Base-by-base conservation (phyloP, 345 rosid species). In the Sisymbrium altissimum region DNA sequence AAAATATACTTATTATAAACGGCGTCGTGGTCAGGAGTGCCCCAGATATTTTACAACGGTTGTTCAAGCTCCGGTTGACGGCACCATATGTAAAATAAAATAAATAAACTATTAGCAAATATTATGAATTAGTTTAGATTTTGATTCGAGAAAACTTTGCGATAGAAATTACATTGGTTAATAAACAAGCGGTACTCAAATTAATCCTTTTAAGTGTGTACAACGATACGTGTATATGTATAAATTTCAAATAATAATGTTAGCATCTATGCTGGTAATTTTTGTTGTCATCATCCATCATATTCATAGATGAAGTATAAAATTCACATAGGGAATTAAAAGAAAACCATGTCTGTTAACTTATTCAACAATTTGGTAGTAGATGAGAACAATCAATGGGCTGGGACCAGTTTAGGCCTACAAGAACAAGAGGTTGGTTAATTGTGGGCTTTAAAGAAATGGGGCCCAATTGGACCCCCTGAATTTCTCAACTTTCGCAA, bases 331-430 rank as follows among this genome's bases (percentile, higher is more conserved):
- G 32, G 32, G 32, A 30, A 30, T 0, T 30, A 3, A 30, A 30
- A 32, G 25, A 7, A 32, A 32, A 32, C 6, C 1, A 32, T 7
- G 33, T 36, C 10, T 38, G 23, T 49, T 9, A 29, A 57, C 66
- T 36, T 38, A 25, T 39, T 19, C 10, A 38, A 40, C 32, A 58
- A 19, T 38, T 49, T 60, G 74, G 61, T 63, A 33, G 80, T 62
- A 63, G 79, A 63, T 69, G 75, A 55, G 44, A 54, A 70, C 10
- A 76, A 44, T 76, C 30, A 76, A 70, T 76, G 70, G 70, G 66
- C 66, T 70, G 70, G 66, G 80, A 62, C 80, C 69, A 60, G 10
- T 32, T 69, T 69, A 10, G 64, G 75, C 36, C 79, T 76, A 63
- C 75, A 59, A 61, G 29, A 7, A 53, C 11, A 45, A 35, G 36